These are phyloP conservation scores for Closterium sp. DNA, from an alignment of 139 green algal species.

Conservation along the genomic window DNA sequence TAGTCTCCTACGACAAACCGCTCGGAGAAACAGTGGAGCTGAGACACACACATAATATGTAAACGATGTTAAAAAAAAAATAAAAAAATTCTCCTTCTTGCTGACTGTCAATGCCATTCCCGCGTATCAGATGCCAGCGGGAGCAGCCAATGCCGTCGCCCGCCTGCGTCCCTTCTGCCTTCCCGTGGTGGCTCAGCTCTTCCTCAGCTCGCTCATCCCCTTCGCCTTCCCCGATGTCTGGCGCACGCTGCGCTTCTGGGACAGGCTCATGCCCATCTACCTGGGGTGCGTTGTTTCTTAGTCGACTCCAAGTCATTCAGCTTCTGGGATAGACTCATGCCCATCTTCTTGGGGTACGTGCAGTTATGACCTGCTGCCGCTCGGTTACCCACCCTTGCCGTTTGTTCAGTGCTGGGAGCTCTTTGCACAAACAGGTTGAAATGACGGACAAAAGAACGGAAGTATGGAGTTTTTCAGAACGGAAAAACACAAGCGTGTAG, in stretches of 20 bases:
- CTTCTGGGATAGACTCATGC: no score
- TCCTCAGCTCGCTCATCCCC: conserved; percentile 5
- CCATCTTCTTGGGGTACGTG: background rate
- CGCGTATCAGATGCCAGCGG: background rate
- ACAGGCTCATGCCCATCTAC: conserved; percentile 42
- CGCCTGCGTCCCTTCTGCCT: background rate
- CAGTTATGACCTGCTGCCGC: background rate
- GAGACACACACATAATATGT: no score
- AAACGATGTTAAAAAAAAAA: no score
- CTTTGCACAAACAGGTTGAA: no score
- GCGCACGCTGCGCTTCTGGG: conserved; percentile 45
- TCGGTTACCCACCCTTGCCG: no score
- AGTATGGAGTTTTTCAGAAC: background rate
- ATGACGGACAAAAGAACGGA: no score
- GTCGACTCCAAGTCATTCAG: no score
- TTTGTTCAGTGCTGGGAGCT: background rate
- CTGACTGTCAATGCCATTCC: no score
- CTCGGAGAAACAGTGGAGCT: no score
- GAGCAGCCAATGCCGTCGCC: background rate
- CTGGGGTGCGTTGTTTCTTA: background rate
- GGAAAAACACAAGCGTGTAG: background rate
- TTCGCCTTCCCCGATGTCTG: conserved; percentile 25
- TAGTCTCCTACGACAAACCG: no score
- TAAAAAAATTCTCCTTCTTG: no score
- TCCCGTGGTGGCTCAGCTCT: background rate